Conservation (phyloP, 1,284 basidiomycete species). For the Leucoagaricus sp. region DNA sequence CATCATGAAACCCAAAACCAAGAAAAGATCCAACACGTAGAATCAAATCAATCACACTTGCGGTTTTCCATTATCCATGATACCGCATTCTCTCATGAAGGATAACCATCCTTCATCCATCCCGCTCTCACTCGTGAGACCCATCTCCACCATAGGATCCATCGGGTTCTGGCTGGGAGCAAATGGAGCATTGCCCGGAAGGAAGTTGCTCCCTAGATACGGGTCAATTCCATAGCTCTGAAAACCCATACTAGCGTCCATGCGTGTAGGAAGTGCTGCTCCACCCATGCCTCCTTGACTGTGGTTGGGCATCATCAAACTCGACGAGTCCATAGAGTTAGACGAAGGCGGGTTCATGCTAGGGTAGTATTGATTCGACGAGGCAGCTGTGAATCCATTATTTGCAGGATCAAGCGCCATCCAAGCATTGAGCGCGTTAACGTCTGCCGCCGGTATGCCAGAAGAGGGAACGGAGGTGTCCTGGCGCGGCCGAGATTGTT, state of each 20-base stretch:
- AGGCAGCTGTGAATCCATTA: background rate
- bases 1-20: background rate
- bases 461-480: background rate
- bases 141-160: constrained; percentile 35
- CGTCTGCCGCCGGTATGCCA: constrained; percentile 1
- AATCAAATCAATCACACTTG: background rate
- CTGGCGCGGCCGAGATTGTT: background rate
- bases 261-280: background rate
- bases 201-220: constrained; percentile 8
- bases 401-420: constrained; percentile 12
- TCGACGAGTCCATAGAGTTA: constrained; percentile 17
- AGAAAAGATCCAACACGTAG: background rate
- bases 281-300: constrained; percentile 1
- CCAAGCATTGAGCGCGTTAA: background rate
- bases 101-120: constrained; percentile 45
- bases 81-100: constrained; percentile 47
- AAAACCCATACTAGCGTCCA: background rate
- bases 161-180: constrained; percentile 17
- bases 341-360: background rate
- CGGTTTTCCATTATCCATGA: constrained; percentile 31
- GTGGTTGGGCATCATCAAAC: background rate
- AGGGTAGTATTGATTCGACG: constrained; percentile 1
- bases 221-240: constrained; percentile 1
- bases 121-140: constrained; percentile 40
- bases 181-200: constrained; percentile 3